Percentiles rank a stretch among this genome's conserved stretches.
Evolutionary conservation across 257 asterid species (phyloP).

Genomic region (Anisodus acutangulus): DNA sequence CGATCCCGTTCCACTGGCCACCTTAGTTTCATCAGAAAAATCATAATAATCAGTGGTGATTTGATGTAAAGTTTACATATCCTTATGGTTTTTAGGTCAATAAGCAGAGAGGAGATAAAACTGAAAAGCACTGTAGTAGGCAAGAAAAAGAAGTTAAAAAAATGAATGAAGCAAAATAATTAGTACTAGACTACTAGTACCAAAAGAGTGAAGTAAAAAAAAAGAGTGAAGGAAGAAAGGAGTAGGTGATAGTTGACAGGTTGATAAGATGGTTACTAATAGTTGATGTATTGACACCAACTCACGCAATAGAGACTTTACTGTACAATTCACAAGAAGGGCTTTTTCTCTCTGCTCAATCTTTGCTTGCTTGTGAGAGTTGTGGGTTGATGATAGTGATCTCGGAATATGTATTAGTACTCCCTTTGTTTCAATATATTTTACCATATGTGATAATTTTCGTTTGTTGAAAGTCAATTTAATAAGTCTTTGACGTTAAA

Average conservation of each 20-base stretch:
- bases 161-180: not conserved
- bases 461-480: too few relatives aligned
- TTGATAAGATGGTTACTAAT: constrained; percentile 61
- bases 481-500: too few relatives aligned
- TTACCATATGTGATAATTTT: too few relatives aligned
- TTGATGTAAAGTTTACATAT: constrained; percentile 29
- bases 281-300: constrained; percentile 53
- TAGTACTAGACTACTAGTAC: not conserved
- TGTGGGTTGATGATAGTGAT: not conserved
- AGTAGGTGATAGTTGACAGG: constrained; percentile 38
- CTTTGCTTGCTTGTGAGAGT: constrained; percentile 7
- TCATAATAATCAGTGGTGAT: constrained; percentile 15
- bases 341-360: not conserved
- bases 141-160: constrained; percentile 4
- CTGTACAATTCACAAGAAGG: constrained; percentile 17
- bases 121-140: constrained; percentile 28
- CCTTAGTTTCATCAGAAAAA: not conserved
- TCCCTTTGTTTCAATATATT: not conserved
- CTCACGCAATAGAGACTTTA: constrained; percentile 61
- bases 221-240: not conserved
- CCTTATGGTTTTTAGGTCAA: constrained; percentile 52
- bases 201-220: too few relatives aligned
- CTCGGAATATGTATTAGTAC: not conserved
- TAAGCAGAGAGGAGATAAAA: constrained; percentile 49
- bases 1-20: not conserved